These are phyloP conservation scores for Aspergillus sp. DNA, from an alignment of 2,329 filamentous ascomycete species.

Conservation along the genomic window DNA sequence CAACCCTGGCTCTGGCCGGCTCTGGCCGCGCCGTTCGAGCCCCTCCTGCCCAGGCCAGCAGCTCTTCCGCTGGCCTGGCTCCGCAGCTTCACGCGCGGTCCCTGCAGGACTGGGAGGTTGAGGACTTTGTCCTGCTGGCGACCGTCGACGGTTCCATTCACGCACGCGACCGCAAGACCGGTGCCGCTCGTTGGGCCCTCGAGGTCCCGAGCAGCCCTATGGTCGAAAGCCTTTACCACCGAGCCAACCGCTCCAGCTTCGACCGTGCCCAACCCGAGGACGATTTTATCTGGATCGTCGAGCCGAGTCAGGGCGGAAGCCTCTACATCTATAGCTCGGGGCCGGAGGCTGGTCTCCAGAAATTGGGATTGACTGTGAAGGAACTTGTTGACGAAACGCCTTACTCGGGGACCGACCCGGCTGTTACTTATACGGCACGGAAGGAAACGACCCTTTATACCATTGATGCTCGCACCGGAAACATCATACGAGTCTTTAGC, in stretches of 20 bases:
- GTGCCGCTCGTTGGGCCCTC: slow-evolving; percentile 81
- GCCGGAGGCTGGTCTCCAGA: slow-evolving; percentile 48
- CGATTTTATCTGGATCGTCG: slow-evolving; percentile 92
- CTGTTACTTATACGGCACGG: slow-evolving; percentile 84
- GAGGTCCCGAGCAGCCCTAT: slow-evolving; percentile 77
- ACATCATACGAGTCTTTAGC: slow-evolving; percentile 80
- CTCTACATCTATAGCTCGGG: slow-evolving; percentile 84
- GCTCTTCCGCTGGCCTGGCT: slow-evolving; percentile 65
- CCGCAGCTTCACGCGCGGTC: slow-evolving; percentile 93
- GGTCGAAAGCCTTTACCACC: slow-evolving; percentile 84
- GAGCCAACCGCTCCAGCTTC: slow-evolving; percentile 65
- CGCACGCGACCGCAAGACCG: slow-evolving; percentile 84
- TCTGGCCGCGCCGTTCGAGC: slow-evolving; percentile 81
- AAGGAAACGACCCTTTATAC: slow-evolving; percentile 90
- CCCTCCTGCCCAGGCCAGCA: slow-evolving; percentile 74
- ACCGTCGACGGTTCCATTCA: slow-evolving; percentile 98
- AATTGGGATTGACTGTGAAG: slow-evolving; percentile 61
- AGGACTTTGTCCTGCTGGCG: slow-evolving; percentile 99
- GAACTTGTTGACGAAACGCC: slow-evolving; percentile 82
- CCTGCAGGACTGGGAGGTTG: slow-evolving; percentile 98
- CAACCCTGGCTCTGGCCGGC: slow-evolving; percentile 92
- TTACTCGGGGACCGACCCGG: slow-evolving; percentile 71
- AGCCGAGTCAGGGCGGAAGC: slow-evolving; percentile 82
- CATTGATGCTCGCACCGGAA: slow-evolving; percentile 81
- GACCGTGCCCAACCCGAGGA: slow-evolving; percentile 65